Evolutionary conservation across 768 basidiomycete genomes (phyloP).

Genomic region (Mycena vulgaris): DNA sequence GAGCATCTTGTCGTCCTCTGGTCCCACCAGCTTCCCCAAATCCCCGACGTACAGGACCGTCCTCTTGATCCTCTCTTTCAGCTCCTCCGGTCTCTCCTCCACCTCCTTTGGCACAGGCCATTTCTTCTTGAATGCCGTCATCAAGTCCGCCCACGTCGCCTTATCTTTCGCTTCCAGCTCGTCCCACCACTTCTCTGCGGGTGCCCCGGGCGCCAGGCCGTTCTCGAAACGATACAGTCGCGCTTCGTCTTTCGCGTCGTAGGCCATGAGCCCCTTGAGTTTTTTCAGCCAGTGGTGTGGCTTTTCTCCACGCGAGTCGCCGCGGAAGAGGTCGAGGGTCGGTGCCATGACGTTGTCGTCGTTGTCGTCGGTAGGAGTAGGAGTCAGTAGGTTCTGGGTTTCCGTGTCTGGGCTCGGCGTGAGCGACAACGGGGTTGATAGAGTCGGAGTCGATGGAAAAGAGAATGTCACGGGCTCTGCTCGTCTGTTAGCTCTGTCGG

Average conservation of each 20-base stretch:
- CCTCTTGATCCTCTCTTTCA: too few relatives aligned
- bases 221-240: slow-evolving; percentile 22
- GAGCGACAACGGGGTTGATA: slow-evolving; percentile 4
- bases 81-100: too few relatives aligned
- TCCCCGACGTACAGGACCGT: too few relatives aligned
- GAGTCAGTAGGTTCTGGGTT: neutral
- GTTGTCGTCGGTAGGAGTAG: neutral
- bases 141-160: neutral
- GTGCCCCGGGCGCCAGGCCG: slow-evolving; percentile 4
- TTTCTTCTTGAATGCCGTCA: slow-evolving; percentile 11
- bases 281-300: slow-evolving; percentile 20
- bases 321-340: slow-evolving; percentile 15
- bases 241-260: slow-evolving; percentile 5
- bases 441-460: slow-evolving; percentile 7
- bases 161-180: neutral
- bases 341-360: slow-evolving; percentile 20
- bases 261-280: neutral
- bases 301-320: slow-evolving; percentile 4
- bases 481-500: neutral
- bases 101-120: slow-evolving; percentile 29
- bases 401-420: slow-evolving; percentile 6
- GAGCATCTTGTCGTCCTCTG: too few relatives aligned
- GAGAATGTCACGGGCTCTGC: neutral
- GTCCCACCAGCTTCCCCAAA: too few relatives aligned
- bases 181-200: slow-evolving; percentile 27